Percentiles rank a stretch among this genome's conserved stretches.
phyloP scores from a whole-genome alignment of 192 early-diverging fungal genomes.

The Phycomyces blakesleeanus region DNA sequence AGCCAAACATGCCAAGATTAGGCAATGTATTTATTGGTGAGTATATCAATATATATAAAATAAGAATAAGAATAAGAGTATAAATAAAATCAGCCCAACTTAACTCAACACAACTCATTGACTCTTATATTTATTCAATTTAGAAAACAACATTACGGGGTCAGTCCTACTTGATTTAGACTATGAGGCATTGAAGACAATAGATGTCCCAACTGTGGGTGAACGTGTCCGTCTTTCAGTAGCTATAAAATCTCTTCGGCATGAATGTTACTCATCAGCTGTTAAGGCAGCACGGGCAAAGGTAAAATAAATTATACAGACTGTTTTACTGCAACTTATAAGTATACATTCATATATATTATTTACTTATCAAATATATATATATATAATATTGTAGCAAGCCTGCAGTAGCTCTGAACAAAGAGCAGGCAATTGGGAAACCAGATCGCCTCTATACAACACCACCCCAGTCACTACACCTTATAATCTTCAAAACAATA shows the following conservation, averaged over 20 bases:
- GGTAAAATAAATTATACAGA: no score
- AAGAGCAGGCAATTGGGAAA: background rate
- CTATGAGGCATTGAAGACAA: slow-evolving; percentile 75
- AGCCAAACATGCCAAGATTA: slow-evolving; percentile 20
- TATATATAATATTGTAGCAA: no score
- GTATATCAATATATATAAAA: no score
- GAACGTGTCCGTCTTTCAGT: slow-evolving; percentile 77
- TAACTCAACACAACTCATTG: background rate
- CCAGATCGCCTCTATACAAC: background rate
- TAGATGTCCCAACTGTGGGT: slow-evolving; percentile 77
- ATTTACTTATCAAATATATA: no score
- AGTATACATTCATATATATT: no score
- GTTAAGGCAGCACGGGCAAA: slow-evolving; percentile 30
- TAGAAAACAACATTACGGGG: slow-evolving; percentile 81
- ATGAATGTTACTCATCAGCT: slow-evolving; percentile 46
- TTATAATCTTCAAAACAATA: background rate
- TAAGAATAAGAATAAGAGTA: no score
- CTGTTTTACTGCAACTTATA: no score
- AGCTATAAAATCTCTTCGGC: slow-evolving; percentile 69
- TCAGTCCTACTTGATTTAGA: slow-evolving; percentile 79
- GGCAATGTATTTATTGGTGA: slow-evolving; percentile 28
- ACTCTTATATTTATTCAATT: background rate
- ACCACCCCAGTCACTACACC: background rate
- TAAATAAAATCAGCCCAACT: no score
- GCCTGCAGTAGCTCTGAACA: background rate